A percentile compares a stretch with the other conserved stretches of the same genome.
Conservation (phyloP, 2,329 filamentous ascomycete genomes). For the Aspergillus pseudotamarii region DNA sequence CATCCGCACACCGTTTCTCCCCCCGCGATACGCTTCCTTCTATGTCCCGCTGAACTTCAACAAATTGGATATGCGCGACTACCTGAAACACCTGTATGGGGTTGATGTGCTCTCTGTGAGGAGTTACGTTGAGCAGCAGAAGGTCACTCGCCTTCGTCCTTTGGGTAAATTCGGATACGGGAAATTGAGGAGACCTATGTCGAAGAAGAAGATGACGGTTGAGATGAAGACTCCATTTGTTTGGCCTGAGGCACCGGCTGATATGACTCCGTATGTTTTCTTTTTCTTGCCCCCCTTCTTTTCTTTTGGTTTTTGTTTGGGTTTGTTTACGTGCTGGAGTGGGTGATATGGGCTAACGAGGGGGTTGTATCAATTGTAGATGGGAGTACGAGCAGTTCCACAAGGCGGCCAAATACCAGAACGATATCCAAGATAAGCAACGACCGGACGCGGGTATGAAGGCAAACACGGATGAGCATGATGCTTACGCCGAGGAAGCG, state of each 20-base stretch:
- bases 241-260: constrained; percentile 73
- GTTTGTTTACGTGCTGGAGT: constrained; percentile 8
- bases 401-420: constrained; percentile 53
- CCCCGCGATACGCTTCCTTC: constrained; percentile 84
- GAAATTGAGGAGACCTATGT: constrained; percentile 69
- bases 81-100: constrained; percentile 83
- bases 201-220: constrained; percentile 91
- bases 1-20: constrained; percentile 70
- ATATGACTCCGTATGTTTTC: constrained; percentile 58
- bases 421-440: constrained; percentile 42
- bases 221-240: constrained; percentile 86
- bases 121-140: constrained; percentile 75
- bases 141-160: constrained; percentile 52
- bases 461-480: constrained; percentile 44
- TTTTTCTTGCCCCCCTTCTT: neutral
- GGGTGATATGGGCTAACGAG: neutral
- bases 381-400: constrained; percentile 67
- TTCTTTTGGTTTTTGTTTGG: constrained; percentile 5
- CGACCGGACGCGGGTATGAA: constrained; percentile 39
- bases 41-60: constrained; percentile 87
- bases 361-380: constrained; percentile 34
- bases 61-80: constrained; percentile 95
- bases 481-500: constrained; percentile 61
- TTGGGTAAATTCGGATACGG: constrained; percentile 48
- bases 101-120: constrained; percentile 74